Percentiles rank a stretch among this genome's conserved stretches.
Evolutionary conservation across 345 rosid species (phyloP).

Genomic region (Stellera chamaejasme): DNA sequence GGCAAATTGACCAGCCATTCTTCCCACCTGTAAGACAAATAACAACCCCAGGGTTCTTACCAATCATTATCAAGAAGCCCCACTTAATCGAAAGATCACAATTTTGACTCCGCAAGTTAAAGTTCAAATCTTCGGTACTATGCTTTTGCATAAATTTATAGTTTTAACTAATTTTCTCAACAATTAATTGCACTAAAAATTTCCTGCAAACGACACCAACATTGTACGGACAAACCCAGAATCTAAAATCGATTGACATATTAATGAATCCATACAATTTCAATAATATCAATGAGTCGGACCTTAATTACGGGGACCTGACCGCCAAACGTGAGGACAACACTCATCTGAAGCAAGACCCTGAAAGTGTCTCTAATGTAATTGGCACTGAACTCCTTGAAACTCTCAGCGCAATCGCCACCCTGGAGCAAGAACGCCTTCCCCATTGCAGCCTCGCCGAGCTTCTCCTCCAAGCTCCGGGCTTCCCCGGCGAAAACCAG

Average conservation of each 20-base stretch:
- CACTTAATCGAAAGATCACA: background rate
- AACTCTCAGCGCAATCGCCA: slow-evolving; percentile 56
- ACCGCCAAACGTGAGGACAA: slow-evolving; percentile 52
- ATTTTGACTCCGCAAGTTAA: background rate
- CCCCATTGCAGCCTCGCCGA: slow-evolving; percentile 41
- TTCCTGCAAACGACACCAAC: too few relatives aligned
- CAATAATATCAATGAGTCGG: background rate
- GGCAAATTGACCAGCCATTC: slow-evolving; percentile 67
- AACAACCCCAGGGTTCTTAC: background rate
- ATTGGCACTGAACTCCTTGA: slow-evolving; percentile 44
- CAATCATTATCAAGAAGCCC: background rate
- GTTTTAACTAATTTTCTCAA: too few relatives aligned
- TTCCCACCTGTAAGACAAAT: slow-evolving; percentile 35
- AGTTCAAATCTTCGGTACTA: background rate
- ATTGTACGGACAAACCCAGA: background rate
- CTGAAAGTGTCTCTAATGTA: slow-evolving; percentile 46
- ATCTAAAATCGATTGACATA: background rate
- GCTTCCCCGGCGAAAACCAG: slow-evolving; percentile 51
- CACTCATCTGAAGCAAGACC: slow-evolving; percentile 54
- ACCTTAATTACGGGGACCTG: slow-evolving; percentile 57
- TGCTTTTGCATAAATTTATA: too few relatives aligned
- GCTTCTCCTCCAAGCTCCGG: slow-evolving; percentile 35
- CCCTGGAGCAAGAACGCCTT: slow-evolving; percentile 51
- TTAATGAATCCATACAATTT: background rate
- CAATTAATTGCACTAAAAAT: too few relatives aligned